Percentiles rank a stretch among this genome's conserved stretches.
Evolutionary conservation across 106 monocot species (phyloP).

Genomic region (Vanilla planifolia): DNA sequence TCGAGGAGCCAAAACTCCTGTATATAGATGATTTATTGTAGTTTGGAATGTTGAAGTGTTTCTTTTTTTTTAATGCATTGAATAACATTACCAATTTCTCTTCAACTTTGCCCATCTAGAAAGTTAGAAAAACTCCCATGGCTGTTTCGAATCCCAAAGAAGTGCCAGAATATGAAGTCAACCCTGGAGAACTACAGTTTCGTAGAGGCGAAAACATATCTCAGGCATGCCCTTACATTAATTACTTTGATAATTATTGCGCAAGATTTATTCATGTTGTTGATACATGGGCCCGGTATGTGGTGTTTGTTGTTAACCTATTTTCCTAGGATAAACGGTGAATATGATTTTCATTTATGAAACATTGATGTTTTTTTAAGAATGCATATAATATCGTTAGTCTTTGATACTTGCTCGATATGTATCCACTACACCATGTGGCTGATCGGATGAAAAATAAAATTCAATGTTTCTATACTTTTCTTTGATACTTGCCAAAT

Average conservation of each 20-base stretch:
- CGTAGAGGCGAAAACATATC: constrained; percentile 43
- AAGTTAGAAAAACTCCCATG: constrained; percentile 84
- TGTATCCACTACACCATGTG: too few relatives aligned
- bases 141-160: constrained; percentile 81
- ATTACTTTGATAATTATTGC: neutral
- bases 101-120: constrained; percentile 25
- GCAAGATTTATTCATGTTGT: too few relatives aligned
- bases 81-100: neutral
- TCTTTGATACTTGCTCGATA: too few relatives aligned
- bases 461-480: too few relatives aligned
- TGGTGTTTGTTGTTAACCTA: neutral
- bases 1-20: constrained; percentile 19
- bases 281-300: neutral
- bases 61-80: constrained; percentile 9
- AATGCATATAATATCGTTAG: too few relatives aligned
- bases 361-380: too few relatives aligned
- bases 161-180: constrained; percentile 94
- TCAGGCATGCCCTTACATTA: constrained; percentile 33
- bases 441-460: too few relatives aligned
- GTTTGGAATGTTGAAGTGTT: neutral
- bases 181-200: constrained; percentile 72
- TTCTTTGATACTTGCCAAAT: too few relatives aligned
- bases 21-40: neutral
- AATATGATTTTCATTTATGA: too few relatives aligned
- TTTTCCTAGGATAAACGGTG: neutral